Percentiles rank a stretch among this genome's conserved stretches.
phyloP scores from a whole-genome alignment of 2,329 filamentous ascomycete species.

The Calonectria naviculata region DNA sequence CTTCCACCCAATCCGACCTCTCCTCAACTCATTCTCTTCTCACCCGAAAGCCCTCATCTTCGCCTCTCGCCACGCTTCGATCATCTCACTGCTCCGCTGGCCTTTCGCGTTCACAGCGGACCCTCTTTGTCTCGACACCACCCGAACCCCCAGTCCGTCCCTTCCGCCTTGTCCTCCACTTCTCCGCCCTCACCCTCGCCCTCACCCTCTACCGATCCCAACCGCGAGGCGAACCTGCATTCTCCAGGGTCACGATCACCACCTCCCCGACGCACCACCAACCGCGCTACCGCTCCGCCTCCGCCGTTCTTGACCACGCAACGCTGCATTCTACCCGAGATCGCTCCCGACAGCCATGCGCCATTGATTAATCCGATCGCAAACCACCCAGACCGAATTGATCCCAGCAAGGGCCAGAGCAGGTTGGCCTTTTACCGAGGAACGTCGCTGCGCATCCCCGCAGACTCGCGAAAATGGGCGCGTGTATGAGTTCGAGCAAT shows the following conservation, averaged over 20 bases:
- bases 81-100: not conserved
- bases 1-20: conserved; percentile 14
- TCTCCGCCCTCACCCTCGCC: conserved; percentile 28
- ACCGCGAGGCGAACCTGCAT: conserved; percentile 16
- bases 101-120: conserved; percentile 1
- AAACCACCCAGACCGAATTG: conserved; percentile 28
- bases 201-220: conserved; percentile 28
- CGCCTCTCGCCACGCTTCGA: not conserved
- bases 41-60: not conserved
- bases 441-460: conserved; percentile 27
- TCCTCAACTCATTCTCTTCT: not conserved
- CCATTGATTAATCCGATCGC: conserved; percentile 34
- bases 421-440: conserved; percentile 14
- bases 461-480: conserved; percentile 76
- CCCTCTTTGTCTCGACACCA: conserved; percentile 25
- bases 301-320: conserved; percentile 20
- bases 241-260: conserved; percentile 9
- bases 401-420: conserved; percentile 15
- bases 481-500: conserved; percentile 89
- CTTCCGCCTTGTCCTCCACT: conserved; percentile 30
- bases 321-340: conserved; percentile 26
- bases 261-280: not conserved
- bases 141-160: conserved; percentile 30
- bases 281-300: not conserved
- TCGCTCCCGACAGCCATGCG: conserved; percentile 37